phyloP scores from a whole-genome alignment of 179 eudicot species.

The Actinidia chinensis region DNA sequence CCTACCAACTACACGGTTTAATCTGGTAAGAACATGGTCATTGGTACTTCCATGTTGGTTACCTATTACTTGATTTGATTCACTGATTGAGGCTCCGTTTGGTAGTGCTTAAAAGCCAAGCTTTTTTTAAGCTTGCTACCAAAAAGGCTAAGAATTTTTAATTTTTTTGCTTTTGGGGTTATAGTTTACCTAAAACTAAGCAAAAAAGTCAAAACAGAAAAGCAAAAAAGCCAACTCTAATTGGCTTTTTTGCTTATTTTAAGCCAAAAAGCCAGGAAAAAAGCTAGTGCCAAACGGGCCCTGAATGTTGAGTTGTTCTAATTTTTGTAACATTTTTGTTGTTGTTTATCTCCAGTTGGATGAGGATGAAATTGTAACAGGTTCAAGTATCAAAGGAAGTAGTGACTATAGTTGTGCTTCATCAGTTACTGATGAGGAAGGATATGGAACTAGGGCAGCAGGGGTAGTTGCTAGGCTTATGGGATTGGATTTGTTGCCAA shows the following conservation, averaged over 20 bases:
- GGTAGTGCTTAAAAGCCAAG: neutral
- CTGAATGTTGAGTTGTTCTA: too few relatives aligned
- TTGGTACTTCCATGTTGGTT: neutral
- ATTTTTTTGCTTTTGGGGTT: too few relatives aligned
- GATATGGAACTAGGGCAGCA: slow-evolving; percentile 57
- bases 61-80: neutral
- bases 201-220: too few relatives aligned
- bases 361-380: slow-evolving; percentile 53
- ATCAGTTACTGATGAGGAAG: slow-evolving; percentile 84
- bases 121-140: neutral
- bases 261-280: too few relatives aligned
- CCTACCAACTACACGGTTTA: slow-evolving; percentile 52
- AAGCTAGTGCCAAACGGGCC: too few relatives aligned
- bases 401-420: slow-evolving; percentile 86
- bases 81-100: neutral
- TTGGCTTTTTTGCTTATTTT: too few relatives aligned
- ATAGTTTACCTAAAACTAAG: too few relatives aligned
- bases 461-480: slow-evolving; percentile 92
- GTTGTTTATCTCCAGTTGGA: slow-evolving; percentile 29
- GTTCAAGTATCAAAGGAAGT: slow-evolving; percentile 58
- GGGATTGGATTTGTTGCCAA: slow-evolving; percentile 91
- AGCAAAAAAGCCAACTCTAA: too few relatives aligned
- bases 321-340: neutral
- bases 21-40: slow-evolving; percentile 45
- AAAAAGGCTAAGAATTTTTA: neutral